Base-by-base conservation (phyloP, 176 grass and related monocot genomes). In the Bothriochloa decipiens region DNA sequence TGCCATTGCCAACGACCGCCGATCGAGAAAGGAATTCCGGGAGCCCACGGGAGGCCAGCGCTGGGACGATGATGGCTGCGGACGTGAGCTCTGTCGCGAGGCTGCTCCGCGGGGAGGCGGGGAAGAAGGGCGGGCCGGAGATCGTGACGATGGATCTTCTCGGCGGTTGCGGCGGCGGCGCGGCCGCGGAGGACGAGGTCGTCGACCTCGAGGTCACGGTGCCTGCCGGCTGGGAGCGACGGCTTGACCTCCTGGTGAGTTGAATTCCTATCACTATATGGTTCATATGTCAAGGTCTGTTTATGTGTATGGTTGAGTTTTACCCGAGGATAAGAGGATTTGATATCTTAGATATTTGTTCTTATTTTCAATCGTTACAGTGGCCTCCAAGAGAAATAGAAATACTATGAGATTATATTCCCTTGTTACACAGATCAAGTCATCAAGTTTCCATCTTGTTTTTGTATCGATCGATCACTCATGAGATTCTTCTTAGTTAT, bases 71-170 rank as follows among this genome's bases (percentile, higher is more conserved):
- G 62, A 85, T 89, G 87, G 87, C 90, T 53, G 65, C 80, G 43
- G 87, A 92, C 50, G 80, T 89, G 36, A 87, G 87, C 84, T 86
- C 87, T 4, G 77, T 92, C 12, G 87, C 80, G 11, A 84, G 87
- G 87, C 67, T 86, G 87, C 87, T 92, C 42, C 80, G 80, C 6
- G 63, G 84, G 22, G 90, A 86, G 80, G 63, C 75, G 7, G 83
- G 63, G 64, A 87, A 81, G 81, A 86, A 76, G 74, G 85, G 70
- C 25, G 53, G 61, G 69, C 36, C 75, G 83, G 80, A 92, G 87
- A 70, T 92, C n/a, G 87, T 92, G 70, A 92, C 87, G 11, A 89
- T 88, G 90, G 87, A 92, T 71, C 84, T 92, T 46, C 90, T 92
- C 5, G 84, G 87, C 63, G 76, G 83, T 4, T 86, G 83, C 20